Conservation (phyloP, 2,329 filamentous ascomycete genomes). For the Thelonectria olida region DNA sequence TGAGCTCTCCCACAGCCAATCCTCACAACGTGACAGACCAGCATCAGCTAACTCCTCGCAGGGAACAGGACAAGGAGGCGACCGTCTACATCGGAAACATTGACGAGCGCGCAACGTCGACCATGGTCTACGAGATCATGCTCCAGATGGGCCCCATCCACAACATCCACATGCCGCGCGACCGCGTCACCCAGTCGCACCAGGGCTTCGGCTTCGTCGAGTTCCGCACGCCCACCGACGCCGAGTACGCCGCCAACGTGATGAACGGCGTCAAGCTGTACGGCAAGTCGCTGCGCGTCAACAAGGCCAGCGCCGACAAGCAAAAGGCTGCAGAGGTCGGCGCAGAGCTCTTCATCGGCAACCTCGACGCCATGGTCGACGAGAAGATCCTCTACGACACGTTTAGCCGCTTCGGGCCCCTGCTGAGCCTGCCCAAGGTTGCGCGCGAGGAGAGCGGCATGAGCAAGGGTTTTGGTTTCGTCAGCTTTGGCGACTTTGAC, state of each 20-base stretch:
- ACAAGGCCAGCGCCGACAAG: constrained; percentile 93
- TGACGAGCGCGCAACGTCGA: constrained; percentile 92
- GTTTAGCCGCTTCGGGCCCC: constrained; percentile 89
- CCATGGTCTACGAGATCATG: constrained; percentile 97
- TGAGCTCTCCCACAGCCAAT: constrained; percentile 48
- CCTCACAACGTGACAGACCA: neutral
- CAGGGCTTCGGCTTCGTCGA: constrained; percentile 99
- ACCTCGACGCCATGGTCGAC: constrained; percentile 92
- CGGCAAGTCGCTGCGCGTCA: constrained; percentile 94
- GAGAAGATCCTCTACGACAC: constrained; percentile 96
- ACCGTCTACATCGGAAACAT: constrained; percentile 99
- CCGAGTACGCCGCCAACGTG: constrained; percentile 94
- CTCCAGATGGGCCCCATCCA: constrained; percentile 96
- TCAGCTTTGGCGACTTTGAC: constrained; percentile 93
- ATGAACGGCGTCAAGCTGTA: constrained; percentile 96
- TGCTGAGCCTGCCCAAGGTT: constrained; percentile 88
- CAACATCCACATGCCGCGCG: constrained; percentile 97
- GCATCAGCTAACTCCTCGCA: constrained; percentile 47
- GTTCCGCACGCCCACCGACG: constrained; percentile 93
- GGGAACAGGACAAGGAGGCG: constrained; percentile 98
- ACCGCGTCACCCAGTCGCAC: constrained; percentile 95
- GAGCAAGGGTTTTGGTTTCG: constrained; percentile 95
- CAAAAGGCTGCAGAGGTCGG: constrained; percentile 93
- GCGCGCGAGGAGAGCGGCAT: constrained; percentile 88
- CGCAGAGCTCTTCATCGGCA: constrained; percentile 96